A percentile compares a stretch with the other conserved stretches of the same genome.
Evolutionary conservation across 1,284 basidiomycete species (phyloP).

Genomic region (Apiotrichum domesticum): DNA sequence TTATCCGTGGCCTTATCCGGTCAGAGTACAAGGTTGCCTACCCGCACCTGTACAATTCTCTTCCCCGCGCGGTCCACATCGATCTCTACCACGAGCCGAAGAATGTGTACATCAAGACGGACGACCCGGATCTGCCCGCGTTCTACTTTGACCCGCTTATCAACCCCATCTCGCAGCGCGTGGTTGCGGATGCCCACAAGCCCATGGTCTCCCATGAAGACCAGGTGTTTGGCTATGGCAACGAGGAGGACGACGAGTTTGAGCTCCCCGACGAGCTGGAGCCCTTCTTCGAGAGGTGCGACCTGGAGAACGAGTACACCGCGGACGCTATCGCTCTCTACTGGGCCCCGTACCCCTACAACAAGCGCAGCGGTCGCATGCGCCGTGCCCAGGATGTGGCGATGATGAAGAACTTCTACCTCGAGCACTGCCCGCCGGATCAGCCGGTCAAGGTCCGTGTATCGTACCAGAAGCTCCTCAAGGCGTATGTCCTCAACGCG

Average conservation of each 20-base stretch:
- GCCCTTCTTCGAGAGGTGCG: conserved; percentile 77
- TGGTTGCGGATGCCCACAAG: conserved; percentile 73
- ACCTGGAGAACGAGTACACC: conserved; percentile 83
- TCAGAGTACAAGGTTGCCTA: conserved; percentile 99
- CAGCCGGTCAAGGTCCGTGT: conserved; percentile 98
- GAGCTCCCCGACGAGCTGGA: conserved; percentile 72
- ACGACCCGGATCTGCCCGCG: conserved; percentile 97
- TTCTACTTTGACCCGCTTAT: conserved; percentile 99
- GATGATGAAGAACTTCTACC: conserved; percentile 93
- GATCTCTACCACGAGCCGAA: conserved; percentile 90
- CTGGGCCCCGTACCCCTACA: conserved; percentile 98
- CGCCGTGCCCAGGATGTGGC: conserved; percentile 92
- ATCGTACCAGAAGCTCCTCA: conserved; percentile 97
- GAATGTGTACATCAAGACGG: conserved; percentile 97
- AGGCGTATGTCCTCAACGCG: conserved; percentile 93
- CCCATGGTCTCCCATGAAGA: conserved; percentile 85
- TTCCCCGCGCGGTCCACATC: conserved; percentile 90
- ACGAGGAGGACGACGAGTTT: conserved; percentile 75
- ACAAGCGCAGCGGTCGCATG: conserved; percentile 84
- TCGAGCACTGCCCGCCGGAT: conserved; percentile 94
- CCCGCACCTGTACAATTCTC: conserved; percentile 97
- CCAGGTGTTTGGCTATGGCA: conserved; percentile 73
- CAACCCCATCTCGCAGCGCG: conserved; percentile 88
- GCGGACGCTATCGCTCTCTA: conserved; percentile 96
- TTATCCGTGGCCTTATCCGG: conserved; percentile 96